These are phyloP conservation scores for Podaxis sp. DNA, from an alignment of 768 basidiomycete species.

Conservation along the genomic window DNA sequence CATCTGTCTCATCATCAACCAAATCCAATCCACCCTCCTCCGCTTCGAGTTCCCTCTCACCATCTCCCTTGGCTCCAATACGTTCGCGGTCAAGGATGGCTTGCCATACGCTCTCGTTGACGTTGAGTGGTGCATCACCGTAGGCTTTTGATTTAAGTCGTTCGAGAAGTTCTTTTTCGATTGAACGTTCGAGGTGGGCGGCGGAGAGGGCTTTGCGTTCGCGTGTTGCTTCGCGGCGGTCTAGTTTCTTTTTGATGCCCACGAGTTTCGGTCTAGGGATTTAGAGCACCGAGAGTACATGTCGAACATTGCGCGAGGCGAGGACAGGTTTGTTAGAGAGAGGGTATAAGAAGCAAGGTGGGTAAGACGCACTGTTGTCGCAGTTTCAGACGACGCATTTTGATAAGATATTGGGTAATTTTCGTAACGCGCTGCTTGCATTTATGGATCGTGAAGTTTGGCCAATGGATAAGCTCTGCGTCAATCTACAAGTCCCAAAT, in stretches of 20 bases:
- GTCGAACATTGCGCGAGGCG: background rate
- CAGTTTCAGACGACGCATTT: slow-evolving; percentile 90
- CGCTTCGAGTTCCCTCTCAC: slow-evolving; percentile 53
- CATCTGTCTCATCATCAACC: slow-evolving; percentile 47
- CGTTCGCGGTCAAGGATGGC: slow-evolving; percentile 85
- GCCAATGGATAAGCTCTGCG: slow-evolving; percentile 95
- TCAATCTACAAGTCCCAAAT: slow-evolving; percentile 67
- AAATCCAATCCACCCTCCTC: slow-evolving; percentile 20
- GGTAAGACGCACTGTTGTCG: slow-evolving; percentile 69
- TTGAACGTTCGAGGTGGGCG: slow-evolving; percentile 91
- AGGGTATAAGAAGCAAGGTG: background rate
- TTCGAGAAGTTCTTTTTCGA: slow-evolving; percentile 94
- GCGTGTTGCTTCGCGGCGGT: slow-evolving; percentile 85
- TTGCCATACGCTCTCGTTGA: slow-evolving; percentile 96
- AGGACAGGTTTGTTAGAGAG: background rate
- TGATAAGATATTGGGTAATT: slow-evolving; percentile 98
- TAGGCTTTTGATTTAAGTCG: slow-evolving; percentile 96
- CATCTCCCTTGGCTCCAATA: slow-evolving; percentile 46
- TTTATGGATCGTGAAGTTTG: slow-evolving; percentile 95
- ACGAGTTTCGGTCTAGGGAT: slow-evolving; percentile 79
- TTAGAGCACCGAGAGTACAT: background rate
- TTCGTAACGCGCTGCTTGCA: slow-evolving; percentile 99
- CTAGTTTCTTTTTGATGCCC: slow-evolving; percentile 96
- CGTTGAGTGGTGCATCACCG: slow-evolving; percentile 95
- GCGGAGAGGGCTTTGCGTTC: slow-evolving; percentile 97